These are phyloP conservation scores for Phtheirospermum japonicum DNA, from an alignment of 257 asterid species.

Conservation along the genomic window DNA sequence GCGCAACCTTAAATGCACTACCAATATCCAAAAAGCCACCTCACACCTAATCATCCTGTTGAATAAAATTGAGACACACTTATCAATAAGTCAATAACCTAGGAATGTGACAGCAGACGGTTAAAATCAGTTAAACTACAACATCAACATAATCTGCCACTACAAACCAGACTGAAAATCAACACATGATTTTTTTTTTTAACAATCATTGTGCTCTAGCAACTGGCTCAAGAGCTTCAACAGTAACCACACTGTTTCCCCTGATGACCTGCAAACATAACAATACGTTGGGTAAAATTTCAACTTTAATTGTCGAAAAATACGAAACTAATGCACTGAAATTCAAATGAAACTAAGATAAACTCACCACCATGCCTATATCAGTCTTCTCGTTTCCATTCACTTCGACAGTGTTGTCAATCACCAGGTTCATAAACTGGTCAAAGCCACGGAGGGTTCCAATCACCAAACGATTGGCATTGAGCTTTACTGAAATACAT, in stretches of 20 bases:
- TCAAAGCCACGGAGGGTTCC: conserved; percentile 94
- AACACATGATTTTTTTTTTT: not conserved
- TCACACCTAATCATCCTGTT: not conserved
- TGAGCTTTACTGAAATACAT: conserved; percentile 55
- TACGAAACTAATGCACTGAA: not conserved
- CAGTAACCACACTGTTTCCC: conserved; percentile 90
- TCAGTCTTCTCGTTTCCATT: conserved; percentile 86
- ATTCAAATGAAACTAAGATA: not conserved
- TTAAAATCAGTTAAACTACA: not conserved
- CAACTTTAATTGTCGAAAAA: not conserved
- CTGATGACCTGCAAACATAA: conserved; percentile 63
- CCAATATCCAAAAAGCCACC: not conserved
- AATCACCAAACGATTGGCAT: conserved; percentile 82
- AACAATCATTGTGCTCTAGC: conserved; percentile 47
- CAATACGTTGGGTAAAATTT: not conserved
- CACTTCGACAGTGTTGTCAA: conserved; percentile 87
- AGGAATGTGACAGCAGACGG: not conserved
- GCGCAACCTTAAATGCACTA: too few relatives aligned
- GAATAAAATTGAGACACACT: not conserved
- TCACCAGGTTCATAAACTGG: conserved; percentile 86
- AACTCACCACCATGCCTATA: conserved; percentile 95
- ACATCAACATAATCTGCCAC: conserved; percentile 5
- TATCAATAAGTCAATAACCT: not conserved
- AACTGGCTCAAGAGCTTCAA: conserved; percentile 89
- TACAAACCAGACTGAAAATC: conserved; percentile 12